Conservation (phyloP, 1,284 basidiomycete species). For the Trichosporon inkin region DNA sequence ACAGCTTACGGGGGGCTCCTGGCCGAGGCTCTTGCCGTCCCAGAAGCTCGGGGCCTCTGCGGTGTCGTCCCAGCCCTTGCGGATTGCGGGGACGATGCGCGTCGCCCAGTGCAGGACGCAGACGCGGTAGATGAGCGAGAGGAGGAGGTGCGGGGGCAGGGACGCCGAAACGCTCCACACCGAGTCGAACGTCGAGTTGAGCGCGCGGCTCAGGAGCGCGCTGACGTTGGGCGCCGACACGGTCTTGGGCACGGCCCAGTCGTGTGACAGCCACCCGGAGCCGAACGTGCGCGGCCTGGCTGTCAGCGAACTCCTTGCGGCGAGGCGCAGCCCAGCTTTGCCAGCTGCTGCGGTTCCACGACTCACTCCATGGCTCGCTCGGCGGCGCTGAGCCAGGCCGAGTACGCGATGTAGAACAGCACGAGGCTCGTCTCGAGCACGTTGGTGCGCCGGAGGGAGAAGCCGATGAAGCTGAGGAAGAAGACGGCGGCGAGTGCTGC, state of each 20-base stretch:
- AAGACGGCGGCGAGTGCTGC: slow-evolving; percentile 51
- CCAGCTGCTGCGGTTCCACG: not conserved
- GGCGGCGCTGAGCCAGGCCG: slow-evolving; percentile 48
- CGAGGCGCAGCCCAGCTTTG: too few species aligned
- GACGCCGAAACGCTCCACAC: slow-evolving; percentile 33
- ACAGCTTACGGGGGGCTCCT: slow-evolving; percentile 46
- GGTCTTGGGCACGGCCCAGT: slow-evolving; percentile 22
- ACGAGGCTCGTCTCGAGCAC: slow-evolving; percentile 86
- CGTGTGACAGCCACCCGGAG: slow-evolving; percentile 38
- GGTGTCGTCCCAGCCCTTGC: slow-evolving; percentile 53
- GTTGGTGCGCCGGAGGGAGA: slow-evolving; percentile 79
- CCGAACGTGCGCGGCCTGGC: slow-evolving; percentile 43
- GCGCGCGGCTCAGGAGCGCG: slow-evolving; percentile 29
- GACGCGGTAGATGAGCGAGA: slow-evolving; percentile 76
- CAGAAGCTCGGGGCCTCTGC: slow-evolving; percentile 36
- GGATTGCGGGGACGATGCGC: slow-evolving; percentile 67
- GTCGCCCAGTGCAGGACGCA: slow-evolving; percentile 80
- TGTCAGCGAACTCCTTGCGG: too few species aligned
- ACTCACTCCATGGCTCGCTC: slow-evolving; percentile 49
- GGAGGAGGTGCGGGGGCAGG: slow-evolving; percentile 53
- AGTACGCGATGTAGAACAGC: slow-evolving; percentile 70
- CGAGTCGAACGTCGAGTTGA: slow-evolving; percentile 32
- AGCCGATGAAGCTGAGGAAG: slow-evolving; percentile 86
- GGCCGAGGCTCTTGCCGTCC: slow-evolving; percentile 44
- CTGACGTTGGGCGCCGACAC: slow-evolving; percentile 22